Conservation (phyloP, 2,329 filamentous ascomycete species). For the Fusarium liriodendri region DNA sequence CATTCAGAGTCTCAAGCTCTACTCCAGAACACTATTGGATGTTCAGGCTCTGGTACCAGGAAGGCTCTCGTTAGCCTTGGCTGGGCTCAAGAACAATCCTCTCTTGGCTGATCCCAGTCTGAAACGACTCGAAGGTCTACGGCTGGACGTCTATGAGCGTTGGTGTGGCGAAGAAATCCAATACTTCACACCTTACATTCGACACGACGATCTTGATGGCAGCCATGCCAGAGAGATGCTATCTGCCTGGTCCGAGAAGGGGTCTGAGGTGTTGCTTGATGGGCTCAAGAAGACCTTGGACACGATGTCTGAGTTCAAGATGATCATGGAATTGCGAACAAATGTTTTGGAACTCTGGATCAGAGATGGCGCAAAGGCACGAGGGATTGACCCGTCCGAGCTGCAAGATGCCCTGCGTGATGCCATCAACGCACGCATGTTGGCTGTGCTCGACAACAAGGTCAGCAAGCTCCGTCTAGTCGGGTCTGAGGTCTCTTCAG, state of each 20-base stretch:
- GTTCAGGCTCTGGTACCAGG: slow-evolving; percentile 81
- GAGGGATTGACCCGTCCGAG: slow-evolving; percentile 74
- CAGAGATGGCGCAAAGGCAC: slow-evolving; percentile 70
- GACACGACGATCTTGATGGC: slow-evolving; percentile 79
- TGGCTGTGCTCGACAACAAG: slow-evolving; percentile 71
- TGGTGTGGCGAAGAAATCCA: slow-evolving; percentile 88
- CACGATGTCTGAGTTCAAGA: slow-evolving; percentile 72
- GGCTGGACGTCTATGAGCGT: slow-evolving; percentile 79
- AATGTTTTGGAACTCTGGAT: slow-evolving; percentile 82
- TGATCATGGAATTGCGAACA: slow-evolving; percentile 76
- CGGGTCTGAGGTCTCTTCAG: slow-evolving; percentile 71
- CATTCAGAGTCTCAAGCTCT: slow-evolving; percentile 75
- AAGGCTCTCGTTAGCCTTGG: slow-evolving; percentile 76
- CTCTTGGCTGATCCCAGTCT: slow-evolving; percentile 79
- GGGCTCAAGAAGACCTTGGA: slow-evolving; percentile 71
- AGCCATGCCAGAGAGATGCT: slow-evolving; percentile 70
- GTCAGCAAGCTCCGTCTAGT: slow-evolving; percentile 73
- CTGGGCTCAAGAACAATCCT: slow-evolving; percentile 74
- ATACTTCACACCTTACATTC: slow-evolving; percentile 88
- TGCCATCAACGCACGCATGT: slow-evolving; percentile 75
- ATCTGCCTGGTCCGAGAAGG: slow-evolving; percentile 71
- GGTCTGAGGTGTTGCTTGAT: slow-evolving; percentile 68
- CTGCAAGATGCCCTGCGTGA: slow-evolving; percentile 77
- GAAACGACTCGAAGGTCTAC: slow-evolving; percentile 73
- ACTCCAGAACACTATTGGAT: slow-evolving; percentile 80